These are phyloP conservation scores for Takashimella tepidaria DNA, from an alignment of 1,284 basidiomycete genomes.

Conservation along the genomic window DNA sequence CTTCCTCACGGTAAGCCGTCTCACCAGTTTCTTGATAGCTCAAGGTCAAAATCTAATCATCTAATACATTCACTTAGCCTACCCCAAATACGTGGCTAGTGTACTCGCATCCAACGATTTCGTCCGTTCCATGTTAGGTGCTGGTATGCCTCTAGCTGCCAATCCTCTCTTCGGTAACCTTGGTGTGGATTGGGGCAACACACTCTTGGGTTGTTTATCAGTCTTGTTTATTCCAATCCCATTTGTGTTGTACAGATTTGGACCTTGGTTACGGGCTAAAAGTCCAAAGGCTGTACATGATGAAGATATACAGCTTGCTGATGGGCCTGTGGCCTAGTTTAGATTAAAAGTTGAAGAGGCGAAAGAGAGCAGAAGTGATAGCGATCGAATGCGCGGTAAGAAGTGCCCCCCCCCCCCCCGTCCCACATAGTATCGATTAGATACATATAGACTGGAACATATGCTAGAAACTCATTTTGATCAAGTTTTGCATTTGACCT, in stretches of 20 bases:
- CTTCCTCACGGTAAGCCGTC: conserved; percentile 16
- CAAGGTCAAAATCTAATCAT: no score
- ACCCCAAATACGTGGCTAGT: conserved; percentile 12
- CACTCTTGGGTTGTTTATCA: conserved; percentile 22
- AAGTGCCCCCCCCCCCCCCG: no score
- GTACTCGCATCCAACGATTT: conserved; percentile 17
- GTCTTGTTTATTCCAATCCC: conserved; percentile 27
- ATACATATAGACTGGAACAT: no score
- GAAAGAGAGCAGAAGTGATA: no score
- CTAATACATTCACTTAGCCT: conserved; percentile 7
- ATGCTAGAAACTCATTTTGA: no score
- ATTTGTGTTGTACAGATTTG: conserved; percentile 10
- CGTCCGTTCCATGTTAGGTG: conserved; percentile 13
- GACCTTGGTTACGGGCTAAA: conserved; percentile 7
- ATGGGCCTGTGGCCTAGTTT: not conserved
- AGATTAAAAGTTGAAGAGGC: no score
- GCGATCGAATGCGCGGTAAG: no score
- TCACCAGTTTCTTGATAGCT: no score
- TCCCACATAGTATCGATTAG: no score
- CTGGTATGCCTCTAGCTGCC: conserved; percentile 20
- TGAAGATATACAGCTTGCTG: not conserved
- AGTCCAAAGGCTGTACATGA: conserved; percentile 10
- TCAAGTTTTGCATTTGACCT: no score
- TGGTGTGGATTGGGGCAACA: conserved; percentile 24
- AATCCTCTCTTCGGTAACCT: conserved; percentile 23